Evolutionary conservation across 768 basidiomycete genomes (phyloP).

Genomic region (Cyathus striatus): DNA sequence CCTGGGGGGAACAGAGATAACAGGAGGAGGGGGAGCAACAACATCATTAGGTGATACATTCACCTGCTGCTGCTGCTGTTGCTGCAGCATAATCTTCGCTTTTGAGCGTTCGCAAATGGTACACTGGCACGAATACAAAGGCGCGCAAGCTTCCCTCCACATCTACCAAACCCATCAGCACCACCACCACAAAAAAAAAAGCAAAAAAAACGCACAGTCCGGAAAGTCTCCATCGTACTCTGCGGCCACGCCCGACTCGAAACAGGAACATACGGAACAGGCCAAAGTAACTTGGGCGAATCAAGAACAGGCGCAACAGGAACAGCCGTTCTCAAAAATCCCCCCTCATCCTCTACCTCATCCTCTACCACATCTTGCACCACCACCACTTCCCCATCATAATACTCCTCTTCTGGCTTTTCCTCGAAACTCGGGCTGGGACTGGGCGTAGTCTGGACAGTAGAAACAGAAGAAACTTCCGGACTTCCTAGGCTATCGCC

Average conservation of each 20-base stretch:
- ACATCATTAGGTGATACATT: conserved; percentile 9
- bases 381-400: too few relatives aligned
- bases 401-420: conserved; percentile 19
- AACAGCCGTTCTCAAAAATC: too few relatives aligned
- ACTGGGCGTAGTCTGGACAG: conserved; percentile 73
- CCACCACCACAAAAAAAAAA: conserved; percentile 2
- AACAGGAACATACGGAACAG: conserved; percentile 66
- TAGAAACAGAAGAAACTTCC: conserved; percentile 67
- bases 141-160: conserved; percentile 72
- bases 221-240: conserved; percentile 55
- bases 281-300: conserved; percentile 52
- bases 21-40: conserved; percentile 8
- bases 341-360: too few relatives aligned
- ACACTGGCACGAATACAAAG: conserved; percentile 68
- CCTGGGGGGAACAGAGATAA: not conserved
- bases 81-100: conserved; percentile 42
- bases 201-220: conserved; percentile 35
- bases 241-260: conserved; percentile 49
- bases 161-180: conserved; percentile 32
- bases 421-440: conserved; percentile 48
- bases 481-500: too few relatives aligned
- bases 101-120: conserved; percentile 70
- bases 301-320: conserved; percentile 58
- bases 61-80: conserved; percentile 20
- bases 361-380: too few relatives aligned